Evolutionary conservation across 202 grass and related monocot genomes (phyloP).

Genomic region (Setaria italica): DNA sequence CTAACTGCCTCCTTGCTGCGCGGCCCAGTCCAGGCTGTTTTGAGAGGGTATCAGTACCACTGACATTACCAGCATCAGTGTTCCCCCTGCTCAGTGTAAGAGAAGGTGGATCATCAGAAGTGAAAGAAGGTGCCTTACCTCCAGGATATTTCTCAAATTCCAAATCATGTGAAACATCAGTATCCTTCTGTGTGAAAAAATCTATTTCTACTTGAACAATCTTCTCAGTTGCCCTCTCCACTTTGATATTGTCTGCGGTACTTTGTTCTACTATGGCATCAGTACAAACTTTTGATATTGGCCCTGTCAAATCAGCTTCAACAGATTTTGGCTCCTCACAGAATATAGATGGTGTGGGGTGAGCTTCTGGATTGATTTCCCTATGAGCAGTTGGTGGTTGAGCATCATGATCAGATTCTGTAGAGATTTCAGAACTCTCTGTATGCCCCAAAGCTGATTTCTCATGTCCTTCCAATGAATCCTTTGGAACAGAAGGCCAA

Average conservation of each 20-base stretch:
- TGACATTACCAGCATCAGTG: constrained; percentile 44
- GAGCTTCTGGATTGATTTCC: constrained; percentile 12
- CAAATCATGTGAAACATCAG: constrained; percentile 37
- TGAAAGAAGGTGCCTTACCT: neutral
- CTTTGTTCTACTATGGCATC: constrained; percentile 12
- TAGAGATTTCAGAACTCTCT: constrained; percentile 34
- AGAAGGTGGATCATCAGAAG: constrained; percentile 40
- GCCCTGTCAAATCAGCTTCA: constrained; percentile 15
- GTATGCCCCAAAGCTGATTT: constrained; percentile 40
- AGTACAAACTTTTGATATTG: constrained; percentile 18
- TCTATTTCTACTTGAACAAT: constrained; percentile 22
- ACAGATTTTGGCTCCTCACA: constrained; percentile 35
- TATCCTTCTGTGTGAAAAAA: constrained; percentile 33
- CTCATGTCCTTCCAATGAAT: neutral
- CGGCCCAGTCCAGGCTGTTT: constrained; percentile 71
- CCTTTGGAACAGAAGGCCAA: neutral
- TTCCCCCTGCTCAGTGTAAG: constrained; percentile 36
- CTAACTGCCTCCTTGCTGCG: constrained; percentile 67
- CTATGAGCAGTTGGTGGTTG: constrained; percentile 28
- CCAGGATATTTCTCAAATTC: constrained; percentile 33
- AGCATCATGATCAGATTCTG: constrained; percentile 44
- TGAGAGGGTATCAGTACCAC: constrained; percentile 42
- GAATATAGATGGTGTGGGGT: neutral
- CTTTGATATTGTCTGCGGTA: constrained; percentile 21
- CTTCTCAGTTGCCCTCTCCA: constrained; percentile 6